These are phyloP conservation scores for Lepidopterella palustris DNA, from an alignment of 495 filamentous ascomycete species.

Conservation along the genomic window DNA sequence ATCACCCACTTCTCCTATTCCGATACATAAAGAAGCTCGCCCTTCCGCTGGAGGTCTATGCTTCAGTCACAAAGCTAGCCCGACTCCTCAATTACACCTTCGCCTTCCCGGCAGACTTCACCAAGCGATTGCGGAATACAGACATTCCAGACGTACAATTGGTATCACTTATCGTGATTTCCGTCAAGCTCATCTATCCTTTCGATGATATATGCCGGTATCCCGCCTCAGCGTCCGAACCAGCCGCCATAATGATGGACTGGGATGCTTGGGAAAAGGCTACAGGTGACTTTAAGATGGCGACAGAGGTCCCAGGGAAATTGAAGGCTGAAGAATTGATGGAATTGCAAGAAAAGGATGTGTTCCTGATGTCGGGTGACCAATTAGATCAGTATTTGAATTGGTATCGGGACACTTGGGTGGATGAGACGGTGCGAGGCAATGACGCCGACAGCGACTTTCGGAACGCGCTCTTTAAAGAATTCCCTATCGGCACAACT, in stretches of 20 bases:
- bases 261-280: conserved; percentile 62
- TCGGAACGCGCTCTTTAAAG: conserved; percentile 41
- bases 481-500: conserved; percentile 45
- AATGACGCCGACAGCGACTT: conserved; percentile 23
- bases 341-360: conserved; percentile 56
- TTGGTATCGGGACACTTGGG: conserved; percentile 77
- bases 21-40: conserved; percentile 66
- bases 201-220: conserved; percentile 56
- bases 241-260: conserved; percentile 55
- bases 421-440: conserved; percentile 32
- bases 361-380: conserved; percentile 57
- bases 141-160: conserved; percentile 65
- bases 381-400: conserved; percentile 80
- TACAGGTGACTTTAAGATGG: not conserved
- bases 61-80: conserved; percentile 52
- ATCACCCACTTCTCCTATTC: conserved; percentile 57
- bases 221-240: conserved; percentile 52
- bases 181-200: conserved; percentile 71
- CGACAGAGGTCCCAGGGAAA: not conserved
- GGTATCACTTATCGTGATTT: conserved; percentile 64
- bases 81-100: conserved; percentile 51
- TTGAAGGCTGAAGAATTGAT: conserved; percentile 22
- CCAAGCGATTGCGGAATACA: conserved; percentile 23
- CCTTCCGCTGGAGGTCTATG: conserved; percentile 70
- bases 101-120: conserved; percentile 42